Conservation (phyloP, 2,329 filamentous ascomycete species). For the Clarireedia sp. region DNA sequence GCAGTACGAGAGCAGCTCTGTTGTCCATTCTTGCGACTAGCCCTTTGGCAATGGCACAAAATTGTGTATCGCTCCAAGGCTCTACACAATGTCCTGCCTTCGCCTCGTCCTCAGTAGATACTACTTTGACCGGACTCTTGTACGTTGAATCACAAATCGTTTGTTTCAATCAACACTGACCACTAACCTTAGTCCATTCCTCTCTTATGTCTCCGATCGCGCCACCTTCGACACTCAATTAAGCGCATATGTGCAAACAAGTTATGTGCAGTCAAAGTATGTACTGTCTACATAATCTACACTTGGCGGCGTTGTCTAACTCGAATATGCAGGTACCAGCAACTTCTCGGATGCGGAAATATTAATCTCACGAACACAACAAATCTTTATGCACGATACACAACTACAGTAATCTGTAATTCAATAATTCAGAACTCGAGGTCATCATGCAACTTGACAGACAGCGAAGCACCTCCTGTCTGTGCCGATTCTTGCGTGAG, state of each 20-base stretch:
- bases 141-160: constrained; percentile 36
- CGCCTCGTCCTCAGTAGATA: constrained; percentile 57
- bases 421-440: constrained; percentile 87
- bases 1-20: constrained; percentile 21
- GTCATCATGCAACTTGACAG: constrained; percentile 55
- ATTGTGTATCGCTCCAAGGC: constrained; percentile 58
- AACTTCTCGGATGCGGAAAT: constrained; percentile 69
- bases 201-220: constrained; percentile 69
- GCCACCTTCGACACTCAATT: constrained; percentile 72
- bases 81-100: constrained; percentile 69
- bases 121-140: constrained; percentile 53
- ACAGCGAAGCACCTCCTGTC: constrained; percentile 60
- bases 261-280: constrained; percentile 73
- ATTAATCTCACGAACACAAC: constrained; percentile 72
- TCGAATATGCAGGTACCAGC: constrained; percentile 58
- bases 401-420: constrained; percentile 87
- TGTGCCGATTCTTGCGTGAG: constrained; percentile 85
- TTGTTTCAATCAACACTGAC: constrained; percentile 11
- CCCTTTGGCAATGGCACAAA: constrained; percentile 26
- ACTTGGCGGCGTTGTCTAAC: constrained; percentile 23
- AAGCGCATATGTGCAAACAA: constrained; percentile 61
- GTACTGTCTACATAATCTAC: constrained; percentile 23
- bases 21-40: constrained; percentile 26
- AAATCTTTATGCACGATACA: constrained; percentile 86
- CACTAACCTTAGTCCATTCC: constrained; percentile 60